These are phyloP conservation scores for Sideroxylon spinosum DNA, from an alignment of 179 eudicot genomes.

Conservation along the genomic window DNA sequence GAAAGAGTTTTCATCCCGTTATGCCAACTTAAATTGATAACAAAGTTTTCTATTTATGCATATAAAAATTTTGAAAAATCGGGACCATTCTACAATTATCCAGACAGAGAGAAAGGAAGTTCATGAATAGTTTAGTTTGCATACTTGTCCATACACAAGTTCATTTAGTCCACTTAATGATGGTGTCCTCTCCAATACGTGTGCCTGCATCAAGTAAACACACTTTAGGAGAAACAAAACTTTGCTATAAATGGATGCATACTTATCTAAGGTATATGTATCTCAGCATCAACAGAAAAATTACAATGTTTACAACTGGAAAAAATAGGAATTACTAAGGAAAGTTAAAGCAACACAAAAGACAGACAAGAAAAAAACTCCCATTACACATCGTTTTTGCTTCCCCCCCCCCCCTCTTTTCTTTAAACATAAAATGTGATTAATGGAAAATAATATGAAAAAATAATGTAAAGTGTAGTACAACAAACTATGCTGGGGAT, in stretches of 20 bases:
- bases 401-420: no score
- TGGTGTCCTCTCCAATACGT: conserved; percentile 78
- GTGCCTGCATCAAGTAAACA: conserved; percentile 49
- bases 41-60: conserved; percentile 2
- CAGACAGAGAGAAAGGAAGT: neutral
- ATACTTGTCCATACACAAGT: conserved; percentile 89
- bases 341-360: neutral
- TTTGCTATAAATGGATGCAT: neutral
- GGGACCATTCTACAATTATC: neutral
- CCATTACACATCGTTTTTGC: neutral
- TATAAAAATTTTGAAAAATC: neutral
- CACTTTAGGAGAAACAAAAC: neutral
- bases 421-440: neutral
- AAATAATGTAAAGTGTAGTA: neutral
- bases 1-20: neutral
- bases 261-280: neutral
- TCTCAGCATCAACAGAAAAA: conserved; percentile 19
- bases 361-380: neutral
- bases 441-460: neutral
- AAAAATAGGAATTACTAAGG: neutral
- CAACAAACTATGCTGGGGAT: neutral
- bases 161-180: conserved; percentile 89
- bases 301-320: neutral
- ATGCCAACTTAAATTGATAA: neutral
- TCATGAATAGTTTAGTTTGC: conserved; percentile 1